These are phyloP conservation scores for Pilasporangium apinafurcum DNA, from an alignment of 352 stramenopile species.

Conservation along the genomic window DNA sequence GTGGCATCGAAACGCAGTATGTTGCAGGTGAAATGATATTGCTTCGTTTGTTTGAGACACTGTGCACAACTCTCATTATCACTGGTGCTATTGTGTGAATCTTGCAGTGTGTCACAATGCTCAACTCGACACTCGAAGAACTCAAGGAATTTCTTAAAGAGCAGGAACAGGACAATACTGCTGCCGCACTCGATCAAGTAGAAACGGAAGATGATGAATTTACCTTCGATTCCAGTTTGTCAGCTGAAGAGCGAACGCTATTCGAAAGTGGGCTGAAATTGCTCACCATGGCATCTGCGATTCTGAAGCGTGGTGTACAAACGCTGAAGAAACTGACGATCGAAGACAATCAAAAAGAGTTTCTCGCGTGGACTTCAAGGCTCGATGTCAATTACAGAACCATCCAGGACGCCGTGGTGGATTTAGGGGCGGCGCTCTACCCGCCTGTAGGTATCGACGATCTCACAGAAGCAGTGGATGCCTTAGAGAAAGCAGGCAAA, in stretches of 20 bases:
- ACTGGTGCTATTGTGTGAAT: not conserved
- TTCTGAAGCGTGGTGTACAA: constrained; percentile 81
- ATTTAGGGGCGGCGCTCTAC: constrained; percentile 78
- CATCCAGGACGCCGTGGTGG: constrained; percentile 64
- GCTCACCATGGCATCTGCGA: constrained; percentile 60
- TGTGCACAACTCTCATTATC: not conserved
- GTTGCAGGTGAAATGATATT: constrained; percentile 73
- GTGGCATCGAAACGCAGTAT: constrained; percentile 82
- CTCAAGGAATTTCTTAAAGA: constrained; percentile 69
- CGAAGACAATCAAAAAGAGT: constrained; percentile 42
- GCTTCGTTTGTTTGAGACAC: not conserved
- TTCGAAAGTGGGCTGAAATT: constrained; percentile 65
- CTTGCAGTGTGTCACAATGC: constrained; percentile 63
- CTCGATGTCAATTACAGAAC: constrained; percentile 59
- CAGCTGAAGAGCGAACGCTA: constrained; percentile 52
- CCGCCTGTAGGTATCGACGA: constrained; percentile 66
- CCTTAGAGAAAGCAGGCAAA: constrained; percentile 22
- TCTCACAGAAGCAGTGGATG: constrained; percentile 25
- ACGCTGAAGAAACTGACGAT: constrained; percentile 69
- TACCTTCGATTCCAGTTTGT: constrained; percentile 70
- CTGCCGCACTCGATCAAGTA: constrained; percentile 31
- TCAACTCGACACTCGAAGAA: constrained; percentile 80
- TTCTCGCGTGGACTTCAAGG: constrained; percentile 62
- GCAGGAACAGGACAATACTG: constrained; percentile 18
- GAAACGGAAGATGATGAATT: constrained; percentile 68